Base-by-base conservation (phyloP, 306 rosid genomes). In the Quercus berberidifolia region DNA sequence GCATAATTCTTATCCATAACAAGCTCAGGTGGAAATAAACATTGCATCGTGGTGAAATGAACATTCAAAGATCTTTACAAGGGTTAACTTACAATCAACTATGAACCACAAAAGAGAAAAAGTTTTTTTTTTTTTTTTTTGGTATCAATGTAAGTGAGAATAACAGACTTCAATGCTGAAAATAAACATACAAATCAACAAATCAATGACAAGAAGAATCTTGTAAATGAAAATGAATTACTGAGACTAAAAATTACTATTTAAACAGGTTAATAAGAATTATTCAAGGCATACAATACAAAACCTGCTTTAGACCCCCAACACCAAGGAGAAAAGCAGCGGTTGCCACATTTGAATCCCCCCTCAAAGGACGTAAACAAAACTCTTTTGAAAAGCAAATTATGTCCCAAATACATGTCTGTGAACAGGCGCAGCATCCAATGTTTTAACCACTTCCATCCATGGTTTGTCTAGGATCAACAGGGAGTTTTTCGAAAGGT, bases 381-480 rank as follows among this genome's bases (percentile, higher is more conserved):
- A 73, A 77, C 49, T 70, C 41, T 72, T 69, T 28, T 55, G 59
- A 75, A 14, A 30, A 75, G 69, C 52, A 11, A 33, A 33, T 70
- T 81, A 96, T 46, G 98, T 78, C 78, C 99, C 99, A 67, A 70
- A 96, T 69, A 90, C 84, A 86, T 96, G 98, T 90, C 88, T 91
- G 94, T 96, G 96, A 67, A 96, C 91, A 11, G 99, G 99, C 81
- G 79, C 76, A 54, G 92, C 83, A 75, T 91, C 96, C 51, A 96
- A 87, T 76, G 86, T 88, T 78, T 83, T 91, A 67, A 88, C 91
- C 73, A 96, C 99, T 83, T 91, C 94, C 77, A 87, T 77, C 99
- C 99, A 96, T 5, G 96, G 96, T 86, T 90, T 96, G 83, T 96
- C 97, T 74, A 96, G 76, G 77, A 91, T 82, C 86, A 96, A 91